Conservation (phyloP, 2,329 filamentous ascomycete species). For the Verticillium alfalfae region DNA sequence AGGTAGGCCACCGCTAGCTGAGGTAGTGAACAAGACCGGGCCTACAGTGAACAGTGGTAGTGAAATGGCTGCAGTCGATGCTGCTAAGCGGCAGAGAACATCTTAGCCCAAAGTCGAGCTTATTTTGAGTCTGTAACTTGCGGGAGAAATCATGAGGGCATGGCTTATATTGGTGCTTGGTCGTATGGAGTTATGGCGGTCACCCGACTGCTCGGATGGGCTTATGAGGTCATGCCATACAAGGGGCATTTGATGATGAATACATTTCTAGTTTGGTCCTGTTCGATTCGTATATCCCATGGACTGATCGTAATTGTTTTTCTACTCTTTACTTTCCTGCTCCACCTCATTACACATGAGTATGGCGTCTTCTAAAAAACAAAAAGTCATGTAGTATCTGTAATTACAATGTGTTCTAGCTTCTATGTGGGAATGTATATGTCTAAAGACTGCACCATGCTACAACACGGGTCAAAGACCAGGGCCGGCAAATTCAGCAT, state of each 20-base stretch:
- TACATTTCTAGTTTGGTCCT: neutral
- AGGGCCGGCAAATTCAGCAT: constrained; percentile 8
- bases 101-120: constrained; percentile 12
- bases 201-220: neutral
- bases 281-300: too few species aligned
- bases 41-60: constrained; percentile 8
- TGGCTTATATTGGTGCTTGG: neutral
- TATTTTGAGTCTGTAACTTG: neutral
- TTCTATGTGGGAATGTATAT: neutral
- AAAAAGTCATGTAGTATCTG: neutral
- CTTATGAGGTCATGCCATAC: neutral
- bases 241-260: neutral
- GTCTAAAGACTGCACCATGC: neutral
- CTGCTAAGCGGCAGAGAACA: constrained; percentile 45
- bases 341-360: neutral
- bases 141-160: neutral
- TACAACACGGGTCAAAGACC: neutral
- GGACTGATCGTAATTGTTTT: too few species aligned
- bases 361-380: neutral
- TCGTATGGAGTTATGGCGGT: neutral
- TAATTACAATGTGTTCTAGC: neutral
- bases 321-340: too few species aligned
- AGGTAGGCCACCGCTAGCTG: constrained; percentile 34
- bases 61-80: constrained; percentile 28
- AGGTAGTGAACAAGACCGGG: constrained; percentile 39